These are phyloP conservation scores for Botryotinia globosa DNA, from an alignment of 2,329 filamentous ascomycete genomes.

Conservation along the genomic window DNA sequence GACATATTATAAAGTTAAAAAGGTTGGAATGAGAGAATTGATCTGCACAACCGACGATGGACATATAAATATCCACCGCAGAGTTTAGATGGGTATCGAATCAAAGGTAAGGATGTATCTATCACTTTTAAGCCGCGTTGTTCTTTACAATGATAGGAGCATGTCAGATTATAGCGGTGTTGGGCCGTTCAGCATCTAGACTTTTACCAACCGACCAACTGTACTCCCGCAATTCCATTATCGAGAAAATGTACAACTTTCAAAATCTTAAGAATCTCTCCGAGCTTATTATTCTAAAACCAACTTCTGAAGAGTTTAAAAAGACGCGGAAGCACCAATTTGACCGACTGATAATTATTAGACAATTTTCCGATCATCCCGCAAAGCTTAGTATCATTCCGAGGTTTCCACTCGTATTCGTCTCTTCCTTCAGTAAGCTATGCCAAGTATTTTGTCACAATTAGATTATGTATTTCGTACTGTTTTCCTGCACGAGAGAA, in stretches of 20 bases:
- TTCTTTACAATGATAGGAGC: background rate
- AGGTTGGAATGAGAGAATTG: background rate
- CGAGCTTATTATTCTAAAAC: background rate
- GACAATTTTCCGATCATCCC: background rate
- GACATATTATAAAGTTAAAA: background rate
- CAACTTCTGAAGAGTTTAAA: background rate
- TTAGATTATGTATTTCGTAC: background rate
- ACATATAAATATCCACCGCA: background rate
- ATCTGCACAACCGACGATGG: background rate
- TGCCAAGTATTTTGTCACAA: background rate
- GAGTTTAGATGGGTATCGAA: background rate
- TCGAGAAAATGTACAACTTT: background rate
- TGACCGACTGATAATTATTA: background rate
- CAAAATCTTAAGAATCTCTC: background rate
- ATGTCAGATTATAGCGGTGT: background rate
- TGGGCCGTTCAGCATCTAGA: background rate
- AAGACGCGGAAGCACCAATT: constrained; percentile 11
- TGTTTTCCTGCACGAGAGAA: background rate
- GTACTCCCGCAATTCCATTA: background rate
- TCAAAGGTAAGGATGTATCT: background rate
- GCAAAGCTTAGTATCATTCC: background rate
- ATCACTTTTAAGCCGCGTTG: background rate
- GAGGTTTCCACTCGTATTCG: background rate
- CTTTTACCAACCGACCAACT: background rate
- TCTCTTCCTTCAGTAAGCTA: constrained; percentile 2